Evolutionary conservation across 2,329 filamentous ascomycete species (phyloP), one percentile per base, ranked within the genome.

Genomic region (Cladosporium sp.): DNA sequence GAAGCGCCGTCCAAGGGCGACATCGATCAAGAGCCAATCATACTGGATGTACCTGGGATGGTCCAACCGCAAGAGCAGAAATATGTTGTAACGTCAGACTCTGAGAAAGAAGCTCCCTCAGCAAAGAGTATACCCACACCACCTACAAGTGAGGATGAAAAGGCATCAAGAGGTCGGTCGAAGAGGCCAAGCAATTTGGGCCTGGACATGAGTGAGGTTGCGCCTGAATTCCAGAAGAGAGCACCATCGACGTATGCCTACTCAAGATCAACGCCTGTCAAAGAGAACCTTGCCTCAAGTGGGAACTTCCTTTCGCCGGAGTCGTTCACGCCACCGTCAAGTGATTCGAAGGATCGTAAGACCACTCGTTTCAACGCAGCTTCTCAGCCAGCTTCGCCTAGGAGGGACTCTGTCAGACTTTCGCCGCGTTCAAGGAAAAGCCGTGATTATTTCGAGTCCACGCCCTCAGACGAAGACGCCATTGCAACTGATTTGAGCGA

Each of bases 11-110:
- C 84, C 66, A 85, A 86, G 65, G 91, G 91, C 47, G 84, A 86
- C 6, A 78, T 89, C 66, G 89, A 93, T 62, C 91, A 93, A 73
- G 79, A 88, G 30, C 88, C 87, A 14, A 81, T 93, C 59, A 80
- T 93, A 28, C 78, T 89, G 65, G 87, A 90, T 65, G 85, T 90
- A 15, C 71, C 69, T 66, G 74, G 62, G 26, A 68, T 66, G 34
- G 60, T 67, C 65, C 67, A 70, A 32, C 63, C 69, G 60, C 55
- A 72, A 4, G 90, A 92, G 74, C 84, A 87, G 44, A 85, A 89
- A 47, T 92, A 89, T 71, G 86, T 91, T 10, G 78, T 90, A 44
- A 78, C 90, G 3, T 66, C 71, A 14, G 60, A 70, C 14, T 67
- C 68, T 32, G 68, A 69, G 44, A 68, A 54, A 51, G 65, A 65